Base-by-base conservation (phyloP, 331 rosid species). In the Telfairia occidentalis region DNA sequence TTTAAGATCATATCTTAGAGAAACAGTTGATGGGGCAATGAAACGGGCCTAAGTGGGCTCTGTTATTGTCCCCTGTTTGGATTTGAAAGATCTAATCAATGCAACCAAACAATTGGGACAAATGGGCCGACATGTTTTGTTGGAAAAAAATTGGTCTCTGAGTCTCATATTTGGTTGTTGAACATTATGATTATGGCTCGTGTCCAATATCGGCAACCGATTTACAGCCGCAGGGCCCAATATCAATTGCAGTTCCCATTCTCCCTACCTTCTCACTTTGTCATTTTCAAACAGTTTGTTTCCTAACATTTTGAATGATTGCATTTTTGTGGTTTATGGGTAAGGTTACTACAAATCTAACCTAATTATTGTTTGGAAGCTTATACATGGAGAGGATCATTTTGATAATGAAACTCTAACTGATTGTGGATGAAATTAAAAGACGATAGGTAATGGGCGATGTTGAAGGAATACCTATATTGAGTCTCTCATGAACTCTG, bases 41-140 rank as follows among this genome's bases (percentile, higher is more conserved):
- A 48, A 71, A 71, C 48, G 76, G 76, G 76, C 60, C 76, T 45
- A 18, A 11, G 48, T 45, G 74, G 74, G 74, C 74, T 70, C 42
- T 1, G 2, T 15, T 7, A 19, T 4, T 37, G 71, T 64, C 71
- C 18, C 42, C 18, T 50, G n/a, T 32, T 30, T 29, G 60, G 60
- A 18, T 5, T 48, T 29, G 43, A 29, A 29, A 64, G 38, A 53
- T 64, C 16, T 3, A 5, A 34, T 63, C 28, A 64, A n/a, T 32
- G 69, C 6, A 8, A 34, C 3, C 8, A 63, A 35, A 63, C 71
- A 63, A 34, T n/a, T 21, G 9, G 3, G 55, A 67, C 35, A 69
- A 69, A 46, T 71, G 43, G 76, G 76, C 26, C 42, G 29, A 71
- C 76, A 71, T 71, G 76, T 71, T 45, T 70, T 45, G 75, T 70